These are phyloP conservation scores for Picochlorum sp. DNA, from an alignment of 139 green algal genomes.

Conservation along the genomic window DNA sequence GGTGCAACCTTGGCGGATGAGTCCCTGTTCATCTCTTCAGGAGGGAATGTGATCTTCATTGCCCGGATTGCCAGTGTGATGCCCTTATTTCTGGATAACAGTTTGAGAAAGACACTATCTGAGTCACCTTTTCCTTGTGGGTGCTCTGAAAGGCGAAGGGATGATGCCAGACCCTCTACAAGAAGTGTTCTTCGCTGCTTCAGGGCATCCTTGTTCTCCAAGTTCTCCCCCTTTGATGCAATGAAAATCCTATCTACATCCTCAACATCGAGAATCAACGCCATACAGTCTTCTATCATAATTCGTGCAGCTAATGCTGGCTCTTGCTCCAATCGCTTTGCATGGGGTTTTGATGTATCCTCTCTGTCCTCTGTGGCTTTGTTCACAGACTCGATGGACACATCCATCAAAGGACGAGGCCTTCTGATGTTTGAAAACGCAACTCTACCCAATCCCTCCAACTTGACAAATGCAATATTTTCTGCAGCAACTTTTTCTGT, in stretches of 20 bases:
- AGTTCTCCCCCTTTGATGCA: slow-evolving; percentile 2
- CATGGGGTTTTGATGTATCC: not conserved
- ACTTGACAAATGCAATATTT: slow-evolving; percentile 45
- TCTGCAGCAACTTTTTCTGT: slow-evolving; percentile 35
- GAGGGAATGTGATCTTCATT: slow-evolving; percentile 44
- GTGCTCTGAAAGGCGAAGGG: slow-evolving; percentile 56
- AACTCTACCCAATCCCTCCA: slow-evolving; percentile 75
- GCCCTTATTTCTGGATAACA: slow-evolving; percentile 74
- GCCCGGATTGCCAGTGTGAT: slow-evolving; percentile 52
- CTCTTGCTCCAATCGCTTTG: slow-evolving; percentile 68
- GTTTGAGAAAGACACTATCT: slow-evolving; percentile 67
- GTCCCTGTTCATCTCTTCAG: slow-evolving; percentile 1
- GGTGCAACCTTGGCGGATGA: slow-evolving; percentile 5
- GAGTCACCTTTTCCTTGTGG: not conserved
- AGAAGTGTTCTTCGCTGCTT: slow-evolving; percentile 47
- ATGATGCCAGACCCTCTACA: slow-evolving; percentile 51
- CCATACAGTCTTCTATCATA: slow-evolving; percentile 93
- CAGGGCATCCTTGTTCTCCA: slow-evolving; percentile 38
- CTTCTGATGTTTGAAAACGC: slow-evolving; percentile 67
- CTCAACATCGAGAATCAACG: slow-evolving; percentile 83
- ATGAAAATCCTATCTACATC: slow-evolving; percentile 78
- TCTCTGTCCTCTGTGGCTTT: not conserved
- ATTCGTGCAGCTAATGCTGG: slow-evolving; percentile 88
- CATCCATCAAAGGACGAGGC: slow-evolving; percentile 71
- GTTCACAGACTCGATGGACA: slow-evolving; percentile 28